phyloP scores from a whole-genome alignment of 257 asterid species.

The Primulina eburnea region DNA sequence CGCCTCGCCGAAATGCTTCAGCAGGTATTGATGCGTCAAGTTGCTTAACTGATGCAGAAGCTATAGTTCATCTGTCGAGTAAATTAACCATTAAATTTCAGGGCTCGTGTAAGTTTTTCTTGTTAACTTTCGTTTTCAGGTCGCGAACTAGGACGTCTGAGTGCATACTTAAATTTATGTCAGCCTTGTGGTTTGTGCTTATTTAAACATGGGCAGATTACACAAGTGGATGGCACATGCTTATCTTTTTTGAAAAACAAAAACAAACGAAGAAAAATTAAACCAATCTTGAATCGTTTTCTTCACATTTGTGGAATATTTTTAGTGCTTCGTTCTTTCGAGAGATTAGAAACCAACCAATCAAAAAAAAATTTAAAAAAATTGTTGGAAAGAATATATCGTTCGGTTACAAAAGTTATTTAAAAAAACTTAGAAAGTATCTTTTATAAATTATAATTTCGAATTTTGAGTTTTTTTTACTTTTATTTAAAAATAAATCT shows the following conservation, averaged over 20 bases:
- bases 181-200: background rate
- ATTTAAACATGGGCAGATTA: too few relatives aligned
- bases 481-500: too few relatives aligned
- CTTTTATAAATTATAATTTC: too few relatives aligned
- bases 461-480: too few relatives aligned
- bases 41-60: conserved; percentile 39
- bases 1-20: conserved; percentile 27
- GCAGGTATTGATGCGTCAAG: conserved; percentile 33
- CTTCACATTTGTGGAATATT: background rate
- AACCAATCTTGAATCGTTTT: background rate
- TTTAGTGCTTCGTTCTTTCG: background rate
- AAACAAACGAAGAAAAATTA: background rate
- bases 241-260: too few relatives aligned
- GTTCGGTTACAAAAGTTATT: too few relatives aligned
- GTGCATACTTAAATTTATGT: background rate
- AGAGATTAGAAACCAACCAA: background rate
- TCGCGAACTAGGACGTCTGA: background rate
- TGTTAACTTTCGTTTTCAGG: conserved; percentile 21
- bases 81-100: conserved; percentile 22
- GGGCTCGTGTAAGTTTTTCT: conserved; percentile 35
- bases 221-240: too few relatives aligned
- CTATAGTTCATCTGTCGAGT: conserved; percentile 21
- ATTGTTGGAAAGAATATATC: too few relatives aligned
- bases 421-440: too few relatives aligned
- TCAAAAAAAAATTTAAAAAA: too few relatives aligned